Conservation (phyloP, 139 green algal species). For the Deuterostichococcus epilithicus region DNA sequence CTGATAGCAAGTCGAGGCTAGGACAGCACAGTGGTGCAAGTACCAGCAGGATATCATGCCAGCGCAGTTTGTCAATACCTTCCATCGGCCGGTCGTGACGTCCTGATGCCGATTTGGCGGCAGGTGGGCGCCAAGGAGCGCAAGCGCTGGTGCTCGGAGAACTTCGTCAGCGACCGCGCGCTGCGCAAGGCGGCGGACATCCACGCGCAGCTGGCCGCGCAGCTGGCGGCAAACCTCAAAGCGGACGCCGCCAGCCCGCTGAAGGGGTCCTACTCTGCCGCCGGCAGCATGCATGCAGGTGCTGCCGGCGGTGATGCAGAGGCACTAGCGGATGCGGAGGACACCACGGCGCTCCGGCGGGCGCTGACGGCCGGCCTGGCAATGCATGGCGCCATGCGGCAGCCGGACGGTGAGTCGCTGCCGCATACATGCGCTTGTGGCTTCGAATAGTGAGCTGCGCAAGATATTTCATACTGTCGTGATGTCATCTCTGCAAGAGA, state of each 20-base stretch:
- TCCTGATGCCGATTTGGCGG: neutral
- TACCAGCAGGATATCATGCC: too few relatives aligned
- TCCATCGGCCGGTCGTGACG: too few relatives aligned
- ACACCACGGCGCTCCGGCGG: conserved; percentile 44
- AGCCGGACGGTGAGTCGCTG: conserved; percentile 46
- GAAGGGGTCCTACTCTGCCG: neutral
- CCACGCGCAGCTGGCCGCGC: conserved; percentile 58
- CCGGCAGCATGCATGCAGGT: neutral
- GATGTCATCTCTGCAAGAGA: too few relatives aligned
- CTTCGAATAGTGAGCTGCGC: too few relatives aligned
- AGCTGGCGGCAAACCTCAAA: conserved; percentile 18
- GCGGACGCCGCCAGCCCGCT: too few relatives aligned
- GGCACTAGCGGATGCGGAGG: conserved; percentile 27
- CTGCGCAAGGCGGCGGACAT: conserved; percentile 75
- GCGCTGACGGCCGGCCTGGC: conserved; percentile 74
- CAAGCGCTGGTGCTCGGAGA: conserved; percentile 51
- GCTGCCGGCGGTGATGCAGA: too few relatives aligned
- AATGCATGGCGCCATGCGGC: conserved; percentile 62
- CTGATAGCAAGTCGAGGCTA: too few relatives aligned
- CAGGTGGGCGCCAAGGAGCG: conserved; percentile 25
- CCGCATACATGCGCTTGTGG: too few relatives aligned
- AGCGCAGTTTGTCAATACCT: too few relatives aligned
- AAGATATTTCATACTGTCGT: too few relatives aligned
- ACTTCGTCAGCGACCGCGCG: conserved; percentile 61
- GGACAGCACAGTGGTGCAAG: too few relatives aligned